Evolutionary conservation across 805 yeast genomes (phyloP), one percentile per base, ranked within the genome.

Genomic region (Saturnispora sekii): DNA sequence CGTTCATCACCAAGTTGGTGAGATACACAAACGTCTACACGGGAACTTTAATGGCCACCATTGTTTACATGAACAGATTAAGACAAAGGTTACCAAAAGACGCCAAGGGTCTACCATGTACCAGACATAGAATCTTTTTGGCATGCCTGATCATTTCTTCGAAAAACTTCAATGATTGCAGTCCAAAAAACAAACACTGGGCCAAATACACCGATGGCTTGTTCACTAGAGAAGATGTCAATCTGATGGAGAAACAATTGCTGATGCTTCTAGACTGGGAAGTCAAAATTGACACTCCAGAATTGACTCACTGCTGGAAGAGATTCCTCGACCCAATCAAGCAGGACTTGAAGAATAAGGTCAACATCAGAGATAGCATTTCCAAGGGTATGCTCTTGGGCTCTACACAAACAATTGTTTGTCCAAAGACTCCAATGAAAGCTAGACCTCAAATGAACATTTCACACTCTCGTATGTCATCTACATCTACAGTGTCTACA

Each of bases 121-220:
- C 94, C 3, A 70, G 86, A 56, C 93, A 84, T 63, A 69, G 94
- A 52, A 80, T 84, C 48, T 77, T 84, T 52, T 69, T 84, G 45
- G 84, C 87, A 12, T 81, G 88, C 58, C 66, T 84, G 53, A 81
- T 84, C 48, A 68, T 84, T 49, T 76, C 86, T 14, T 76, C 87
- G 39, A 84, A 84, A 60, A 78, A 69, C 63, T 83, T 80, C 67
- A 83, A 84, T 62, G 94, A 84, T 59, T 76, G 83, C 5, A 77
- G 85, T 10, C 88, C 90, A 49, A 78, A 81, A 57, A 84, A 84
- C 63, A 69, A 70, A 52, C 88, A 83, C 61, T 84, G 94, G 94
- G 79, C 86, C 35, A 74, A 72, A 53, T 81, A 81, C 62, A 80
- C 90, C 5, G 88, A 83, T 55, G 87, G 85, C 2, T 67, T 84